phyloP scores from a whole-genome alignment of 2,329 filamentous ascomycete genomes.

The Hypomyces rosellus region DNA sequence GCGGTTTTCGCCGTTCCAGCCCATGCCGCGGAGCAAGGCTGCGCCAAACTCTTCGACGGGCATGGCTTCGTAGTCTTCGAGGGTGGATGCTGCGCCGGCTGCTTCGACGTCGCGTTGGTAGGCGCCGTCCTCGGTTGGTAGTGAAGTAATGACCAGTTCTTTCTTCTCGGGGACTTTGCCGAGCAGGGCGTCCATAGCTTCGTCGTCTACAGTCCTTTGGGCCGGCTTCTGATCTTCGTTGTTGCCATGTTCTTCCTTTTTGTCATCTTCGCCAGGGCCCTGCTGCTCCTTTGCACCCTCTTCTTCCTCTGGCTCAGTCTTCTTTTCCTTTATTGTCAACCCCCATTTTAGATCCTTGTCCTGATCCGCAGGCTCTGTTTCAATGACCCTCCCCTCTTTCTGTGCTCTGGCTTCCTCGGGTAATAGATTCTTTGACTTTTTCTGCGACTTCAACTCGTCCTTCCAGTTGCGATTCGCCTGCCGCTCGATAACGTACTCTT shows the following conservation, averaged over 20 bases:
- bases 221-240: constrained; percentile 4
- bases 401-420: constrained; percentile 48
- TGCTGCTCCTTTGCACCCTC: constrained; percentile 15
- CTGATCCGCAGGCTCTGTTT: constrained; percentile 37
- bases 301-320: constrained; percentile 50
- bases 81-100: constrained; percentile 67
- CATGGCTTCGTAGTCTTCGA: constrained; percentile 81
- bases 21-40: constrained; percentile 85
- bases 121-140: constrained; percentile 54
- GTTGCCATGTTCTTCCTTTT: constrained; percentile 4
- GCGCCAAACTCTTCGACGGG: constrained; percentile 94
- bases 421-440: constrained; percentile 49
- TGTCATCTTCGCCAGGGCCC: not conserved
- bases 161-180: constrained; percentile 41
- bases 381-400: constrained; percentile 26
- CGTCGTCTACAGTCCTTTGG: constrained; percentile 33
- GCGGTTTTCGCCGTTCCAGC: constrained; percentile 70
- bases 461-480: constrained; percentile 59
- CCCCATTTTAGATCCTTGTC: constrained; percentile 52
- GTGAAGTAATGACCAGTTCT: constrained; percentile 46
- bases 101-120: constrained; percentile 63
- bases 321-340: constrained; percentile 39
- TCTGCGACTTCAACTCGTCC: constrained; percentile 43
- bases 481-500: constrained; percentile 49
- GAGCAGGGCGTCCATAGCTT: constrained; percentile 62